Evolutionary conservation across 2,329 filamentous ascomycete genomes (phyloP), one percentile per base, ranked within the genome.

Genomic region (Trichoderma atrobrunneum): DNA sequence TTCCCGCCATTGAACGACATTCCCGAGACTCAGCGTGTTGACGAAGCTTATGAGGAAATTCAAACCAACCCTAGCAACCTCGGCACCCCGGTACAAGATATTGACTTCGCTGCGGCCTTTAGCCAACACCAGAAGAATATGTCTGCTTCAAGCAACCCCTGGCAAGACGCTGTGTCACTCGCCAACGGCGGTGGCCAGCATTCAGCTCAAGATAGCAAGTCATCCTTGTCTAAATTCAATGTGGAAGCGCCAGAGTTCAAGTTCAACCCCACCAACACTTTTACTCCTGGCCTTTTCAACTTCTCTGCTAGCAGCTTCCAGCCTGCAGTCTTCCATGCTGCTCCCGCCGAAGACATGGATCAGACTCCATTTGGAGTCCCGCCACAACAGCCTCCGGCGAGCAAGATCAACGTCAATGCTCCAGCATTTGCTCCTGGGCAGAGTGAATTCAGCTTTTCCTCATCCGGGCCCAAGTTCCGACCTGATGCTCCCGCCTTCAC

Each of bases 221-320:
- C 90, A 3, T 95, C 90, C 0, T 81, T 91, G 57, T 61, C 94
- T 1, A 95, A 91, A 76, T 87, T 98, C 76, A 98, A 98, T 77
- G 94, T 97, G 34, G 89, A 92, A 74, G 95, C 95, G 0, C 92
- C 94, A 61, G 93, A 96, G 78, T 98, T 98, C 85, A 93, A 91
- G 76, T 95, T 95, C 81, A 88, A 89, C 74, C 88, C 87, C 4
- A 80, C 82, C 12, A 87, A 80, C 76, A 82, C 81, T 30, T 89
- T 89, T 76, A 83, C 85, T 48, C 84, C 86, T 39, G 80, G 82
- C 18, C 81, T 85, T 68, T 88, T 89, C 77, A 83, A 82, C 51
- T 89, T 89, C 73, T 82, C 83, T 26, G 80, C 26, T 54, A 83
- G 78, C 64, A 77, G 76, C 62, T 86, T 87, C 79, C 85, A 90